Evolutionary conservation across 371 early-diverging fungal genomes (phyloP).

Genomic region (Conidiobolus coronatus): DNA sequence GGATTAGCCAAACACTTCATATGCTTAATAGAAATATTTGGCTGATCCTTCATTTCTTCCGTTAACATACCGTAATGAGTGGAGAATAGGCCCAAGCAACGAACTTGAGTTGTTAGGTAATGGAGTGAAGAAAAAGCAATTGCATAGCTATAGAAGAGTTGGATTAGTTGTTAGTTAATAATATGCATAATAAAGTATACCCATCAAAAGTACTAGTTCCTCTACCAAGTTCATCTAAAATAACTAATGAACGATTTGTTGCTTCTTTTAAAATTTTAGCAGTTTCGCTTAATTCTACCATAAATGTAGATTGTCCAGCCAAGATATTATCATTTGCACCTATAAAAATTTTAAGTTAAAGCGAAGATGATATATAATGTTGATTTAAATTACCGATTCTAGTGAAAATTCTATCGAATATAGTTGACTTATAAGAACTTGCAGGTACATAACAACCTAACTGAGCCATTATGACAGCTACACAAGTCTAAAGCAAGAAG

Average conservation of each 20-base stretch:
- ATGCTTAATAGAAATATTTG: constrained; percentile 30
- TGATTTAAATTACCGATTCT: constrained; percentile 34
- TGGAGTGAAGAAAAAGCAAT: constrained; percentile 91
- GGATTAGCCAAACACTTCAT: constrained; percentile 73
- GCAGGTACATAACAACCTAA: constrained; percentile 96
- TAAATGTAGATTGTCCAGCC: constrained; percentile 97
- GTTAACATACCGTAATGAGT: constrained; percentile 97
- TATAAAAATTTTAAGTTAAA: constrained; percentile 2
- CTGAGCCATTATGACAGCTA: constrained; percentile 96
- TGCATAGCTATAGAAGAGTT: constrained; percentile 32
- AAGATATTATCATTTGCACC: constrained; percentile 93
- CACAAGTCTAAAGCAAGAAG: constrained; percentile 37
- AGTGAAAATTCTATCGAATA: constrained; percentile 93
- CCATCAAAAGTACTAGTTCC: constrained; percentile 99
- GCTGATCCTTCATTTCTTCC: constrained; percentile 44
- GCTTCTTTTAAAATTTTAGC: constrained; percentile 82
- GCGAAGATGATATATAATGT: neutral
- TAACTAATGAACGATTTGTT: constrained; percentile 84
- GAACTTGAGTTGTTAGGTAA: constrained; percentile 53
- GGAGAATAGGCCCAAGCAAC: constrained; percentile 83
- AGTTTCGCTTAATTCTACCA: constrained; percentile 96
- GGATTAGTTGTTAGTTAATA: too few species aligned
- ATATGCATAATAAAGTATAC: constrained; percentile 13
- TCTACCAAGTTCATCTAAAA: constrained; percentile 98
- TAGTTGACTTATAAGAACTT: constrained; percentile 40